These are phyloP conservation scores for Hanseniaspora taiwanica DNA, from an alignment of 805 yeast species.

Conservation along the genomic window DNA sequence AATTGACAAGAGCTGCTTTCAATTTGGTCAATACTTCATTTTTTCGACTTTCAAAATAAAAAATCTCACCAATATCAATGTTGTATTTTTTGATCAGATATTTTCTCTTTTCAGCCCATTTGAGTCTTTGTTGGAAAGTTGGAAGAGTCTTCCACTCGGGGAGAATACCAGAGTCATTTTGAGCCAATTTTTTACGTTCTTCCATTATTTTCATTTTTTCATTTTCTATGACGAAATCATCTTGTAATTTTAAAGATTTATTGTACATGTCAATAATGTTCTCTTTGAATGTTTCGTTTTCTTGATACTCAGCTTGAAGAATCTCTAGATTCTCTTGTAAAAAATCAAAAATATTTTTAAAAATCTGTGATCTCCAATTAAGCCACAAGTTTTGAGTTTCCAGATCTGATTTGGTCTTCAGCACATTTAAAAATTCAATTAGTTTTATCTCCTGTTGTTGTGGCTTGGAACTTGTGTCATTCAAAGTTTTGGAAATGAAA, in stretches of 20 bases:
- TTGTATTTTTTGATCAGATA: constrained; percentile 1
- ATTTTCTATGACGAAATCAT: constrained; percentile 13
- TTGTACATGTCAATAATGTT: constrained; percentile 4
- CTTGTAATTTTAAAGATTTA: constrained; percentile 9
- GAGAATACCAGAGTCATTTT: not conserved
- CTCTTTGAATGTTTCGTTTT: constrained; percentile 5
- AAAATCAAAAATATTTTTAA: constrained; percentile 30
- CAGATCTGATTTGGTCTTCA: constrained; percentile 38
- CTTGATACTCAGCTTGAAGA: constrained; percentile 10
- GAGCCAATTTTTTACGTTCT: not conserved
- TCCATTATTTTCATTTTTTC: constrained; percentile 7
- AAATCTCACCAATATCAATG: constrained; percentile 5
- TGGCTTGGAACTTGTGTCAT: not conserved
- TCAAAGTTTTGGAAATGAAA: not conserved
- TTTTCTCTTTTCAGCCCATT: constrained; percentile 3
- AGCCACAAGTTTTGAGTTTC: constrained; percentile 48
- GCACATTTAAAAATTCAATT: constrained; percentile 9
- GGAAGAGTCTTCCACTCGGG: not conserved
- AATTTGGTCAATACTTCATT: not conserved
- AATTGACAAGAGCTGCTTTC: no score
- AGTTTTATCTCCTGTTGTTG: not conserved
- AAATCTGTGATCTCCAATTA: constrained; percentile 44
- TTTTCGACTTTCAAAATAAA: not conserved
- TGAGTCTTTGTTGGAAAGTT: not conserved
- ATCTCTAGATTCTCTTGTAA: constrained; percentile 16